Base-by-base conservation (phyloP, 192 early-diverging fungal species). In the Coemansia sp. region DNA sequence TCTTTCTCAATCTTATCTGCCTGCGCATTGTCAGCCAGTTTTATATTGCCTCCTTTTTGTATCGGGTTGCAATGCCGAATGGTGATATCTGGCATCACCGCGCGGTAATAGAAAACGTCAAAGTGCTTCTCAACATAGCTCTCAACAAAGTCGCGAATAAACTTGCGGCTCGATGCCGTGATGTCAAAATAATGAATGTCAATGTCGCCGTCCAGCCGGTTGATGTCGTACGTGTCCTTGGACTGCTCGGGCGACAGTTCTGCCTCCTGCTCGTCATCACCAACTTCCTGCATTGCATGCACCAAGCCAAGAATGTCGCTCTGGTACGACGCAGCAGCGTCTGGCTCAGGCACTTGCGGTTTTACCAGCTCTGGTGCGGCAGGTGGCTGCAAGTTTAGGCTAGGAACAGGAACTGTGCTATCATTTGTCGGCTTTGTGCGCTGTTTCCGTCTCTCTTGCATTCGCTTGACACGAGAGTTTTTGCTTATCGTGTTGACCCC, bases 191-290 rank as follows among this genome's bases (percentile, higher is more conserved):
- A 73, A 17, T 45, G 51, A 62, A 79, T 60, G 45, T 79, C 76
- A 29, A 73, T 73, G 10, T 79, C 76, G 41, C 70, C 71, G 21
- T 73, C 76, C 15, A 69, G 59, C 0, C 76, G 70, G 52, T 58
- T 73, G 35, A 79, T 47, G 23, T 73, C 68, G 37, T 59, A 57
- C 1, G 68, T 63, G 32, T 76, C 68, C 0, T 21, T 66, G 38
- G 67, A 66, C n/a, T 69, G 70, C 32, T 79, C 67, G 14, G 63
- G 66, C 15, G 76, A 66, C 12, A 69, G 56, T 51, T 69, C 58
- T 10, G 3, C 11, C 10, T 60, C 41, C 3, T 39, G 56, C 8
- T 17, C 37, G 8, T 39, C 56, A 8, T 7, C n/a, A 5, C 39
- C 35, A 37, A 39, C 8, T 1, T 5, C 37, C 1, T 8, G 8